These are phyloP conservation scores for Pseudocercospora macadamiae DNA, from an alignment of 2,329 filamentous ascomycete genomes.

Conservation along the genomic window DNA sequence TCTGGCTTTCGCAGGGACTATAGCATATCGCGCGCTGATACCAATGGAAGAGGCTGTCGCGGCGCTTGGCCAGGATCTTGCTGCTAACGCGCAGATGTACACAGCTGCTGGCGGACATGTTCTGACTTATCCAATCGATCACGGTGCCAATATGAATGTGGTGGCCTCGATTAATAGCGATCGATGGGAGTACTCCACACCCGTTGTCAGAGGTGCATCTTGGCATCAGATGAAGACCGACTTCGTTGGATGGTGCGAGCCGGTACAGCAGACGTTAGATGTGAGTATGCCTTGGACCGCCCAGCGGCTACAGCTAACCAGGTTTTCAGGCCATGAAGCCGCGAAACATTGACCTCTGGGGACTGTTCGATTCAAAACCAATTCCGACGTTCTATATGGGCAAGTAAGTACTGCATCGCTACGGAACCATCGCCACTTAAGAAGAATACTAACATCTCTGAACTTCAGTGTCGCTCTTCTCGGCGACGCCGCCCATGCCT, in stretches of 20 bases:
- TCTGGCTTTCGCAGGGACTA: conserved; percentile 59
- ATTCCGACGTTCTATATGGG: conserved; percentile 43
- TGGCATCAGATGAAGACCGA: neutral
- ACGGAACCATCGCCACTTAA: too few species aligned
- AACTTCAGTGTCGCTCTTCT: conserved; percentile 52
- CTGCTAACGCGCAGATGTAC: conserved; percentile 25
- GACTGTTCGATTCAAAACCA: conserved; percentile 51
- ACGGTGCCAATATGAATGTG: conserved; percentile 60
- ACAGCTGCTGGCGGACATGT: conserved; percentile 58
- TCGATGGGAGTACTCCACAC: conserved; percentile 24
- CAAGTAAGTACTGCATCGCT: too few species aligned
- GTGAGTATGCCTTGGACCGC: neutral
- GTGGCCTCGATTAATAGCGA: conserved; percentile 48
- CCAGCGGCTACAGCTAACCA: neutral
- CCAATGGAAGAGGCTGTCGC: conserved; percentile 52
- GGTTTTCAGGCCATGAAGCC: neutral
- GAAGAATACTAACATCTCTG: too few species aligned
- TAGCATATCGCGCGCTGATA: conserved; percentile 64
- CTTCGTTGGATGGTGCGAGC: neutral
- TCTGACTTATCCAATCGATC: conserved; percentile 64
- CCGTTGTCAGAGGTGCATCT: neutral
- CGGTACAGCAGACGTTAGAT: neutral
- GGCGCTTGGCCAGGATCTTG: conserved; percentile 24
- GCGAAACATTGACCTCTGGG: conserved; percentile 45
- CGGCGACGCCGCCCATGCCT: conserved; percentile 62